Percentiles rank a stretch among this genome's conserved stretches.
Evolutionary conservation across 2,329 filamentous ascomycete genomes (phyloP).

Genomic region (Emmonsia crescens): DNA sequence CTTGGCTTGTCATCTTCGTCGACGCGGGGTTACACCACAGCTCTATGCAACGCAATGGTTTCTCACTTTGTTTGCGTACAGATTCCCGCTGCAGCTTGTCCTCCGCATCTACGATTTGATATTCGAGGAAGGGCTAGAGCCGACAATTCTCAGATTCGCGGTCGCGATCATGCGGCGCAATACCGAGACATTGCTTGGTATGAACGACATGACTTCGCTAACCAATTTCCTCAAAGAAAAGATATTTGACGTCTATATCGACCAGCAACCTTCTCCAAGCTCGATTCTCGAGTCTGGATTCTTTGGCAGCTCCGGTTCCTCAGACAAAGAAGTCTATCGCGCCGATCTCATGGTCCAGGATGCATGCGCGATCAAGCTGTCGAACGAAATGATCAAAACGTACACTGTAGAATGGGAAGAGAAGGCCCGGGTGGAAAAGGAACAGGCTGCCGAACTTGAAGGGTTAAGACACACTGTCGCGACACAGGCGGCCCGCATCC

Average conservation of each 20-base stretch:
- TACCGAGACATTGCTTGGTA: slow-evolving; percentile 59
- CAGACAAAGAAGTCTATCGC: slow-evolving; percentile 91
- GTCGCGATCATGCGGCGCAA: slow-evolving; percentile 97
- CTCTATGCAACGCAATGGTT: slow-evolving; percentile 99
- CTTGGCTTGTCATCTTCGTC: slow-evolving; percentile 84
- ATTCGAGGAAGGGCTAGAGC: slow-evolving; percentile 77
- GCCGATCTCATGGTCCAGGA: slow-evolving; percentile 90
- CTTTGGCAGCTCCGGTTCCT: slow-evolving; percentile 79
- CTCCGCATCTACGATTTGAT: slow-evolving; percentile 95
- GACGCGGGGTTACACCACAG: slow-evolving; percentile 76
- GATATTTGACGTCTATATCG: slow-evolving; percentile 93
- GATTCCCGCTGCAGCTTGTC: slow-evolving; percentile 91
- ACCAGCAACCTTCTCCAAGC: slow-evolving; percentile 81
- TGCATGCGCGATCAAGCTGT: slow-evolving; percentile 78
- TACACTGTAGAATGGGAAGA: slow-evolving; percentile 91
- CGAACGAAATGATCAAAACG: slow-evolving; percentile 65
- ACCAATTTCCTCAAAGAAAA: slow-evolving; percentile 88
- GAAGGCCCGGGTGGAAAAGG: slow-evolving; percentile 69
- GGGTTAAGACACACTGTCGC: slow-evolving; percentile 56
- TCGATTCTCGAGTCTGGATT: slow-evolving; percentile 94
- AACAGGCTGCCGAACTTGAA: slow-evolving; percentile 72
- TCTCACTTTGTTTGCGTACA: slow-evolving; percentile 93
- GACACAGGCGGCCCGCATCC: slow-evolving; percentile 63
- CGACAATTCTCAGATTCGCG: slow-evolving; percentile 84
- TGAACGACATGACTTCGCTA: slow-evolving; percentile 84